phyloP scores from a whole-genome alignment of 495 filamentous ascomycete species.

The Cercophora samala region DNA sequence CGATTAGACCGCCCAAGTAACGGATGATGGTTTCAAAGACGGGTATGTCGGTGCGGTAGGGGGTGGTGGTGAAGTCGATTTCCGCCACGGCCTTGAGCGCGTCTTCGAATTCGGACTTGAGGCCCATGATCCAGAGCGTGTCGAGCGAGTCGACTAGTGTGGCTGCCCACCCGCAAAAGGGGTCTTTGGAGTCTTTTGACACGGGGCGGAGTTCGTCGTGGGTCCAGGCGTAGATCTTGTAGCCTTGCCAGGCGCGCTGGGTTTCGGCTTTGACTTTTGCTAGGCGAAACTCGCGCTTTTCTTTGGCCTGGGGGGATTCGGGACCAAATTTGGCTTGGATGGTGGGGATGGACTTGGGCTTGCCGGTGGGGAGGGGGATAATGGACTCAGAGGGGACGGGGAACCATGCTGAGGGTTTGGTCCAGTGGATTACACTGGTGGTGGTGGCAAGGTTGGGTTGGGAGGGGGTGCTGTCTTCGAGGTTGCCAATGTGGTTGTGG shows the following conservation, averaged over 20 bases:
- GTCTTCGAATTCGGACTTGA: slow-evolving; percentile 86
- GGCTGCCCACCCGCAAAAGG: slow-evolving; percentile 93
- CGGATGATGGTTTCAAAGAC: slow-evolving; percentile 88
- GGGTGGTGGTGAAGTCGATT: slow-evolving; percentile 86
- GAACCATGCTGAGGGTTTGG: slow-evolving; percentile 66
- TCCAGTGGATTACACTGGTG: slow-evolving; percentile 59
- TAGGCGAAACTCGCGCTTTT: slow-evolving; percentile 60
- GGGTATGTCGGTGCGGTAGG: slow-evolving; percentile 57
- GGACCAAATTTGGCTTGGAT: slow-evolving; percentile 70
- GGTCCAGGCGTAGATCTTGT: slow-evolving; percentile 76
- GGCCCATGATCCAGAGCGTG: slow-evolving; percentile 92
- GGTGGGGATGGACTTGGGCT: slow-evolving; percentile 63
- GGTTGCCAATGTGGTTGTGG: slow-evolving; percentile 19
- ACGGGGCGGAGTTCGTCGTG: slow-evolving; percentile 81
- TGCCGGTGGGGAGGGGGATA: slow-evolving; percentile 71
- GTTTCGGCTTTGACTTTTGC: slow-evolving; percentile 75
- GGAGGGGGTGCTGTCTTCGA: slow-evolving; percentile 15
- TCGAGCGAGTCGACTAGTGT: slow-evolving; percentile 92
- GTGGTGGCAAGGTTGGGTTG: slow-evolving; percentile 16
- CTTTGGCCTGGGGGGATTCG: slow-evolving; percentile 59
- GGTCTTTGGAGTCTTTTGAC: slow-evolving; percentile 58
- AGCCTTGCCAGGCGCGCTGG: slow-evolving; percentile 75
- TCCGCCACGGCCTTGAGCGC: slow-evolving; percentile 70
- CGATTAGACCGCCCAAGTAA: slow-evolving; percentile 79
- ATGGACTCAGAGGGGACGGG: slow-evolving; percentile 65